phyloP scores from a whole-genome alignment of 169 alveolate species.

The Sarcocystis neurona region DNA sequence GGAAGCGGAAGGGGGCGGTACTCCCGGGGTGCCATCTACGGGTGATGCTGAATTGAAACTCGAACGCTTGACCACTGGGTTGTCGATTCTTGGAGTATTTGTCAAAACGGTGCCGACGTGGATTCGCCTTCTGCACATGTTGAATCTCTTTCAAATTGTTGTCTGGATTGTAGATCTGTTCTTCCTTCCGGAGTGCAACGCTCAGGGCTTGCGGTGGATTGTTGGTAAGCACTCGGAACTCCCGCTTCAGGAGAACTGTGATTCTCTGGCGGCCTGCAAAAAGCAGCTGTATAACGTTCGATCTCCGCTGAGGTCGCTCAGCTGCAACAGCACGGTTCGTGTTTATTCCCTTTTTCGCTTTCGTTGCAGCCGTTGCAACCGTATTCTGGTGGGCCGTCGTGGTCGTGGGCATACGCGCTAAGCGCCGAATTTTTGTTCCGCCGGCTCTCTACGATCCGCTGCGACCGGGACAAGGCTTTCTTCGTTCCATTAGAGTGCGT shows the following conservation, averaged over 20 bases:
- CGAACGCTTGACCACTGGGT: slow-evolving; percentile 61
- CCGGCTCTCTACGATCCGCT: slow-evolving; percentile 60
- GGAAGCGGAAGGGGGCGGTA: no score
- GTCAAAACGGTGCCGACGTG: slow-evolving; percentile 70
- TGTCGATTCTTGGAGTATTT: slow-evolving; percentile 64
- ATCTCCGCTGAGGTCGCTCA: not conserved
- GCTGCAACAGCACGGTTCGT: not conserved
- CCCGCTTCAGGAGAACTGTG: not conserved
- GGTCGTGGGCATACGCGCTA: slow-evolving; percentile 48
- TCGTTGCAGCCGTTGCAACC: slow-evolving; percentile 28
- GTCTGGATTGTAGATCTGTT: slow-evolving; percentile 63
- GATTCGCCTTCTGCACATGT: slow-evolving; percentile 67
- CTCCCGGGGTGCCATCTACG: no score
- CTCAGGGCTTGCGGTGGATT: slow-evolving; percentile 52
- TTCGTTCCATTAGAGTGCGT: slow-evolving; percentile 11
- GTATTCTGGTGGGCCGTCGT: slow-evolving; percentile 60
- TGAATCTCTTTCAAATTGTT: slow-evolving; percentile 67
- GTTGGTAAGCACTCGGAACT: slow-evolving; percentile 5
- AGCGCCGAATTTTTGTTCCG: slow-evolving; percentile 53
- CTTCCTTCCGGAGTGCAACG: slow-evolving; percentile 71
- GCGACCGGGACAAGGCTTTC: slow-evolving; percentile 53
- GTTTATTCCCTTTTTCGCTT: not conserved
- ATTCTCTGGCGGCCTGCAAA: not conserved
- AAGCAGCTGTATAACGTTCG: not conserved
- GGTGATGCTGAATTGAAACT: not conserved